A percentile compares a stretch with the other conserved stretches of the same genome.
Evolutionary conservation across 2,329 filamentous ascomycete species (phyloP).

Genomic region (Chrysosporium keratinophilum): DNA sequence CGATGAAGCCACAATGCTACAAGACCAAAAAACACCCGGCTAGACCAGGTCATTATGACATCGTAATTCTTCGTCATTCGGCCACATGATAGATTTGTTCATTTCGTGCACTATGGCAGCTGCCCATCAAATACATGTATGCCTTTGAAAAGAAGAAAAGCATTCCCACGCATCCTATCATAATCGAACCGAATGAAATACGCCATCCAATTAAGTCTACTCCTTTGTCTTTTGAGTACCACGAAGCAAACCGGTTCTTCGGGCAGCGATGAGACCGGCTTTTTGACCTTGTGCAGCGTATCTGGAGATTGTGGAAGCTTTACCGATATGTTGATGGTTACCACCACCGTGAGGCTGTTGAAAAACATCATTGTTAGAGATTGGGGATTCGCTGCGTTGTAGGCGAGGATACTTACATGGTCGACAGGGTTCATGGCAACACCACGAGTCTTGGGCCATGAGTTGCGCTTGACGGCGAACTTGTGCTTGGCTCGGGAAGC

Average conservation of each 20-base stretch:
- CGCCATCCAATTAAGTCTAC: slow-evolving; percentile 50
- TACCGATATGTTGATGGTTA: slow-evolving; percentile 99
- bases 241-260: slow-evolving; percentile 98
- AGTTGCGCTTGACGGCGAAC: slow-evolving; percentile 99
- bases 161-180: slow-evolving; percentile 14
- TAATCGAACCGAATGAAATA: slow-evolving; percentile 27
- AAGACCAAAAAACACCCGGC: background rate
- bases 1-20: too few relatives aligned
- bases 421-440: slow-evolving; percentile 99
- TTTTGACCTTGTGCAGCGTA: slow-evolving; percentile 98
- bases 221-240: slow-evolving; percentile 99
- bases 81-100: slow-evolving; percentile 12
- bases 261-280: slow-evolving; percentile 99
- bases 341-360: slow-evolving; percentile 77
- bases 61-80: slow-evolving; percentile 1
- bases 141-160: slow-evolving; percentile 8
- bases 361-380: slow-evolving; percentile 19
- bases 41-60: background rate
- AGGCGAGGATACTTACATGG: slow-evolving; percentile 51
- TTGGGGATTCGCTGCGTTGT: too few relatives aligned
- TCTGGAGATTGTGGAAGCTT: slow-evolving; percentile 97
- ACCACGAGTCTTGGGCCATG: slow-evolving; percentile 99
- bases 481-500: slow-evolving; percentile 99
- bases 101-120: slow-evolving; percentile 11
- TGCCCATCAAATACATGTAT: slow-evolving; percentile 13